Evolutionary conservation across 495 filamentous ascomycete genomes (phyloP).

Genomic region (Neurospora sp.): DNA sequence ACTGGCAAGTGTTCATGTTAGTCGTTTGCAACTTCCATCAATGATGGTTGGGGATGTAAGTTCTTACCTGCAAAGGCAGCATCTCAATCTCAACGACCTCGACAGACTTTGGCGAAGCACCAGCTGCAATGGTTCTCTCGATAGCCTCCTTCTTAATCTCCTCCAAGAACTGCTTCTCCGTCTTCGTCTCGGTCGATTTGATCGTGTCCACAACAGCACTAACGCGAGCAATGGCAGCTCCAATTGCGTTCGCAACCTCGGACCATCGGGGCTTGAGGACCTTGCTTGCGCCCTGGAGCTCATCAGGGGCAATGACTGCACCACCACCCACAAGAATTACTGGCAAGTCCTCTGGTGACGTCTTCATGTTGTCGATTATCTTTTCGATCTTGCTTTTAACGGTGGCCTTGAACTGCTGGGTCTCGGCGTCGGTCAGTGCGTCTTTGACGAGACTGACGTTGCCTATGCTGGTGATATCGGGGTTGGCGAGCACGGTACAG

Average conservation of each 20-base stretch:
- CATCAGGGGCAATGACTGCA: slow-evolving; percentile 24
- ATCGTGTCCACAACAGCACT: slow-evolving; percentile 35
- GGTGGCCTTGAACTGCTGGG: slow-evolving; percentile 11
- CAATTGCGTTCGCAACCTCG: slow-evolving; percentile 47
- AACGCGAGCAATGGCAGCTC: slow-evolving; percentile 44
- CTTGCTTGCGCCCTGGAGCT: slow-evolving; percentile 22
- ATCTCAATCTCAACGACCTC: slow-evolving; percentile 16
- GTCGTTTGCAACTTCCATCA: background rate
- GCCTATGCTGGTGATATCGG: slow-evolving; percentile 19
- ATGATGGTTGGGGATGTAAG: background rate
- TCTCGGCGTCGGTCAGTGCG: slow-evolving; percentile 5
- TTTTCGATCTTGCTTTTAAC: slow-evolving; percentile 29
- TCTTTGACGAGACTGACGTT: slow-evolving; percentile 8
- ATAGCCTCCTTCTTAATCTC: slow-evolving; percentile 20
- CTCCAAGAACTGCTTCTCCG: slow-evolving; percentile 18
- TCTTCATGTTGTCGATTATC: slow-evolving; percentile 42
- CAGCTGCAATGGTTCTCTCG: slow-evolving; percentile 29
- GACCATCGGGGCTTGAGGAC: slow-evolving; percentile 27
- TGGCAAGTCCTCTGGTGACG: slow-evolving; percentile 32
- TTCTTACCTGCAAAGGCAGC: slow-evolving; percentile 13
- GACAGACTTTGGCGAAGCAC: slow-evolving; percentile 24
- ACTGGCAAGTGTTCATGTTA: slow-evolving; percentile 13
- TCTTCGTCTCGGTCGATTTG: slow-evolving; percentile 20
- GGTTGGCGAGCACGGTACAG: slow-evolving; percentile 29
- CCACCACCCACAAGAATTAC: slow-evolving; percentile 38